Conservation (phyloP, 2,329 filamentous ascomycete species). For the Trichoderma harzianum region DNA sequence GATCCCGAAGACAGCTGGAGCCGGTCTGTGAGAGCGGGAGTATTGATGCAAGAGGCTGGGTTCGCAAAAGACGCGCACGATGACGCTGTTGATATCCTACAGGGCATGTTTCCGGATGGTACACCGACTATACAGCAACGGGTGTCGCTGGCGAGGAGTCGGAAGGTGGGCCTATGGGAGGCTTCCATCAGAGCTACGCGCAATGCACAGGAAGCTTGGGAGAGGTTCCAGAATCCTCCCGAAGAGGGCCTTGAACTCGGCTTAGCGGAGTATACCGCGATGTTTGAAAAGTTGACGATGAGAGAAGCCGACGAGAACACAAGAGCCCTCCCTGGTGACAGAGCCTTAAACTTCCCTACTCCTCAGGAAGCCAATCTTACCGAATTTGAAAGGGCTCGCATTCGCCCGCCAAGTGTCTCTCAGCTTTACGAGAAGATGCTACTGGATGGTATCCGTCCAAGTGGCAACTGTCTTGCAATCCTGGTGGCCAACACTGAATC, state of each 20-base stretch:
- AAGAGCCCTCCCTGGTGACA: conserved; percentile 55
- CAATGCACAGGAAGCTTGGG: conserved; percentile 61
- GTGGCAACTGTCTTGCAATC: conserved; percentile 49
- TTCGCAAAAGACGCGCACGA: conserved; percentile 49
- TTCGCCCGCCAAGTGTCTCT: conserved; percentile 56
- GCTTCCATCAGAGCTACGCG: conserved; percentile 56
- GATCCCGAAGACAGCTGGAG: conserved; percentile 52
- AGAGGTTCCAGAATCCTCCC: conserved; percentile 41
- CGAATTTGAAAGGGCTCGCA: conserved; percentile 62
- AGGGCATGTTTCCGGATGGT: conserved; percentile 48
- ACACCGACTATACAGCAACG: conserved; percentile 56
- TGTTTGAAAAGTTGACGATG: conserved; percentile 55
- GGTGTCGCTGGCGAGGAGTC: conserved; percentile 21
- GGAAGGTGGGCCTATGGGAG: conserved; percentile 45
- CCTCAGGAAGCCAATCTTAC: conserved; percentile 49
- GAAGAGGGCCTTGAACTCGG: conserved; percentile 34
- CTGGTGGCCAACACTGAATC: conserved; percentile 53
- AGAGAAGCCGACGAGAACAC: conserved; percentile 28
- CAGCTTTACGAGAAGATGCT: conserved; percentile 60
- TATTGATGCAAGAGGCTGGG: conserved; percentile 55
- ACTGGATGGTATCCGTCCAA: conserved; percentile 45
- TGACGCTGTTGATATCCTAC: conserved; percentile 48
- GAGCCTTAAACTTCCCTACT: conserved; percentile 45
- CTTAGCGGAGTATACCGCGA: conserved; percentile 51
- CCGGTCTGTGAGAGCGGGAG: conserved; percentile 50